Percentiles rank a stretch among this genome's conserved stretches.
These are phyloP conservation scores for Cryptosporidium sp. DNA, from an alignment of 169 alveolate species.

Conservation along the genomic window DNA sequence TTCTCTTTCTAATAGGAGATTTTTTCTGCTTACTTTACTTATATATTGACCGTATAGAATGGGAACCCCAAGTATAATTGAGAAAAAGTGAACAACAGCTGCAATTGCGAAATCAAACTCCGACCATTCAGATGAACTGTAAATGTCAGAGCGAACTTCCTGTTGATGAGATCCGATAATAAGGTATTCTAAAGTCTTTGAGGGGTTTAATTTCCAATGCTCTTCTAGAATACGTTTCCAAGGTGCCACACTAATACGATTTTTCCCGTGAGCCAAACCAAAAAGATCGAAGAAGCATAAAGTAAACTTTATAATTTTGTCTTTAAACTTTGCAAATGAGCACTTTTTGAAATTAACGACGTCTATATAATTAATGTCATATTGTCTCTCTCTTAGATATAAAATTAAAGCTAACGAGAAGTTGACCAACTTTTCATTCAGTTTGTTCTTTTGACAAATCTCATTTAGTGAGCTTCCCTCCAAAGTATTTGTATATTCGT, in stretches of 20 bases:
- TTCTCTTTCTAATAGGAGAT: constrained; percentile 34
- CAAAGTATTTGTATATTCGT: constrained; percentile 24
- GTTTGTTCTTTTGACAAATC: constrained; percentile 21
- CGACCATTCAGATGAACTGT: constrained; percentile 57
- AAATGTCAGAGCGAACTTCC: constrained; percentile 44
- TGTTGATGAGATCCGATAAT: constrained; percentile 56
- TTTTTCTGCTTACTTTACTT: constrained; percentile 43
- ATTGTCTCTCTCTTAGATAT: constrained; percentile 73
- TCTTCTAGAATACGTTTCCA: constrained; percentile 64
- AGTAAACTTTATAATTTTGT: constrained; percentile 3
- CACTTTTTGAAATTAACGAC: constrained; percentile 26
- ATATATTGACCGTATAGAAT: constrained; percentile 56
- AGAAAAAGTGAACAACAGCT: constrained; percentile 39
- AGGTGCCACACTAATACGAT: constrained; percentile 16
- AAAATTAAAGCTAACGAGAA: constrained; percentile 52
- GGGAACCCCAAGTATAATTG: constrained; percentile 48
- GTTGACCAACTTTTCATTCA: constrained; percentile 6
- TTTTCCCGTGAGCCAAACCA: constrained; percentile 61
- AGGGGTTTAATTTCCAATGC: constrained; percentile 61
- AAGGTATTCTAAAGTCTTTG: constrained; percentile 55
- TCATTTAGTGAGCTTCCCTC: constrained; percentile 37
- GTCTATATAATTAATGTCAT: constrained; percentile 37
- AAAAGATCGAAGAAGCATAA: constrained; percentile 28
- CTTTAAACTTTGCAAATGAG: neutral
- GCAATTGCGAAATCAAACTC: constrained; percentile 66